Evolutionary conservation across 768 basidiomycete genomes (phyloP).

Genomic region (Calocybe gangraenosa): DNA sequence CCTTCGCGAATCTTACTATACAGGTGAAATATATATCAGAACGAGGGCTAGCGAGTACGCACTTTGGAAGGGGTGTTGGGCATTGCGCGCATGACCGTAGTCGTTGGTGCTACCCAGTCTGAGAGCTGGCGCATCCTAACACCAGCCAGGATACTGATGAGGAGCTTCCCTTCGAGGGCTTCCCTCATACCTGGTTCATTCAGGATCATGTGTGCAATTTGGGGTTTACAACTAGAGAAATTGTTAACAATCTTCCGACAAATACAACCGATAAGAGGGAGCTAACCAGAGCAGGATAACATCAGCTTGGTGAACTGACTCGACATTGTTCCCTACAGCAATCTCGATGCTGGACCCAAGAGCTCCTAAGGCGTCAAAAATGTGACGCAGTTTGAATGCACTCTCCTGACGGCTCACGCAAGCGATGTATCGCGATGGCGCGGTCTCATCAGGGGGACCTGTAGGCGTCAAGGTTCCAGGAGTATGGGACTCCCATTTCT

Average conservation of each 20-base stretch:
- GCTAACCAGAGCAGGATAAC: slow-evolving; percentile 86
- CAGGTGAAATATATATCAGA: neutral
- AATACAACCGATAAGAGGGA: slow-evolving; percentile 2
- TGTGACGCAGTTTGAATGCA: slow-evolving; percentile 56
- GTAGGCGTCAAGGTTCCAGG: slow-evolving; percentile 74
- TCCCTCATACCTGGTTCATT: slow-evolving; percentile 71
- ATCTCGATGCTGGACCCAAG: slow-evolving; percentile 71
- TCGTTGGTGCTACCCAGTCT: slow-evolving; percentile 69
- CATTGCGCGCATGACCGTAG: slow-evolving; percentile 92
- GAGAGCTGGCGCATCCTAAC: slow-evolving; percentile 82
- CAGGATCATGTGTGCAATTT: slow-evolving; percentile 75
- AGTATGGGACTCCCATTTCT: slow-evolving; percentile 43
- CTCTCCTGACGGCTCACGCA: slow-evolving; percentile 81
- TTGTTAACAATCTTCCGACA: slow-evolving; percentile 1
- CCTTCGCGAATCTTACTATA: slow-evolving; percentile 87
- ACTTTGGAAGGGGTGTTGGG: slow-evolving; percentile 98
- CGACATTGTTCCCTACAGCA: slow-evolving; percentile 61
- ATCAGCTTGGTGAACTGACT: slow-evolving; percentile 69
- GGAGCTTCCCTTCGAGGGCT: slow-evolving; percentile 83
- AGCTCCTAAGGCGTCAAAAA: slow-evolving; percentile 56
- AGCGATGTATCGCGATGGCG: slow-evolving; percentile 79
- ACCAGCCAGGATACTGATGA: slow-evolving; percentile 98
- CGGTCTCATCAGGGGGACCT: slow-evolving; percentile 55
- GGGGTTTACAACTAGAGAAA: slow-evolving; percentile 82
- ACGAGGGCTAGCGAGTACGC: slow-evolving; percentile 14